Percentiles rank a stretch among this genome's conserved stretches.
These are phyloP conservation scores for Penicillium sp. DNA, from an alignment of 2,329 filamentous ascomycete genomes.

Conservation along the genomic window DNA sequence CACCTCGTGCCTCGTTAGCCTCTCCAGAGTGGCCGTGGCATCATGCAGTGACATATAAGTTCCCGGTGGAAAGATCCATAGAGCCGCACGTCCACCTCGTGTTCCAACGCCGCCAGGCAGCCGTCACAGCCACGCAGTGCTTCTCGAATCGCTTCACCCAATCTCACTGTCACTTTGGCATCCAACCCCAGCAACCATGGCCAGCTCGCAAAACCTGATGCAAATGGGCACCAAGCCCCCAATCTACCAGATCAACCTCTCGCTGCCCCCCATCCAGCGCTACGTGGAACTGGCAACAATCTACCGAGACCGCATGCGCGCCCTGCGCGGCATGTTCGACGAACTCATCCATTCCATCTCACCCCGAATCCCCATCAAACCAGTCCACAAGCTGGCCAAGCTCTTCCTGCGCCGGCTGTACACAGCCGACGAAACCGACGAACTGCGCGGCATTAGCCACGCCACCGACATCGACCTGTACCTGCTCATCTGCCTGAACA, in stretches of 20 bases:
- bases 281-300: constrained; percentile 51
- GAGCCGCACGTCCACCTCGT: too few relatives aligned
- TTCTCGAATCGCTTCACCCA: too few relatives aligned
- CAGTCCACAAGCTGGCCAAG: constrained; percentile 41
- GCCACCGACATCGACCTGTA: constrained; percentile 55
- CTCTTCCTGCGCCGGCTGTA: constrained; percentile 53
- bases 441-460: constrained; percentile 58
- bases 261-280: constrained; percentile 51
- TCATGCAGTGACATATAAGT: too few relatives aligned
- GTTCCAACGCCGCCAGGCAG: too few relatives aligned
- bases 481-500: constrained; percentile 61
- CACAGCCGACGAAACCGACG: constrained; percentile 57
- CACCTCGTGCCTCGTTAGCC: too few relatives aligned
- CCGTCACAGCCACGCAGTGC: too few relatives aligned
- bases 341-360: constrained; percentile 44
- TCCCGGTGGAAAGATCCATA: too few relatives aligned
- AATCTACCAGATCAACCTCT: constrained; percentile 53
- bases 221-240: constrained; percentile 28
- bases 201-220: background rate
- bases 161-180: too few relatives aligned
- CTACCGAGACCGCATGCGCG: constrained; percentile 45
- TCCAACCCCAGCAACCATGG: constrained; percentile 1
- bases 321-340: constrained; percentile 52
- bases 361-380: constrained; percentile 24
- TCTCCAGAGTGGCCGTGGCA: too few relatives aligned